Percentiles rank a stretch among this genome's conserved stretches.
phyloP scores from a whole-genome alignment of 2,329 filamentous ascomycete species.

The Bimuria novae-zelandiae region DNA sequence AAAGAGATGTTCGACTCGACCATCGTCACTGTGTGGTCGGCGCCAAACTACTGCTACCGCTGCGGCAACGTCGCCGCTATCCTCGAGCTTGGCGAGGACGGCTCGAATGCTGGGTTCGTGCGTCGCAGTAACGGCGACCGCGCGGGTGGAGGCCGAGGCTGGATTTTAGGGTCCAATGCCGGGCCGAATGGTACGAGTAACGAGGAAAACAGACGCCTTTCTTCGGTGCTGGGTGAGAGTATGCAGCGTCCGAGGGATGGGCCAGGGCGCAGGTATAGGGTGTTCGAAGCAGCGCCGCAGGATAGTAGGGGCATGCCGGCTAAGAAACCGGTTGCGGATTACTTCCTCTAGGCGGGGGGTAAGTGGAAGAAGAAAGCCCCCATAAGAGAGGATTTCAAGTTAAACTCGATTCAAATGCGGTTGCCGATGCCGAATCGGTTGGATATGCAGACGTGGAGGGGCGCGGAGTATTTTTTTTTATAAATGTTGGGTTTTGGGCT shows the following conservation, averaged over 20 bases:
- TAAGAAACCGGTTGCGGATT: conserved; percentile 97
- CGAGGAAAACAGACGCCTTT: conserved; percentile 35
- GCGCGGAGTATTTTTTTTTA: conserved; percentile 9
- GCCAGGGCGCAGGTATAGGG: conserved; percentile 86
- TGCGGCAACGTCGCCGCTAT: conserved; percentile 77
- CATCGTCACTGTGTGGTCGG: conserved; percentile 94
- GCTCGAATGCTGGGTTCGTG: conserved; percentile 55
- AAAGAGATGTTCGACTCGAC: conserved; percentile 94
- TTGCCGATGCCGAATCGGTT: background rate
- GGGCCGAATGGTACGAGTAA: conserved; percentile 36
- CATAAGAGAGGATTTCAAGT: background rate
- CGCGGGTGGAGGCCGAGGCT: conserved; percentile 51
- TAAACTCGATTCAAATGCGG: background rate
- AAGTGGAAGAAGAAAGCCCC: background rate
- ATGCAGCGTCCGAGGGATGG: conserved; percentile 58
- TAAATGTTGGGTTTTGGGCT: background rate
- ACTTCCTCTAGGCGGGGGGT: conserved; percentile 69
- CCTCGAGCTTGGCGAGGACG: conserved; percentile 87
- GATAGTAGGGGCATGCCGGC: conserved; percentile 97
- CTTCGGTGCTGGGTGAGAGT: conserved; percentile 49
- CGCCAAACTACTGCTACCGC: conserved; percentile 72
- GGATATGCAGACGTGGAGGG: background rate
- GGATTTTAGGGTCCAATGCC: conserved; percentile 41
- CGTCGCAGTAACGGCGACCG: conserved; percentile 69
- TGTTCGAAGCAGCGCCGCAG: conserved; percentile 96